Base-by-base conservation (phyloP, 208 protist genomes). In the Strigomonas galati region DNA sequence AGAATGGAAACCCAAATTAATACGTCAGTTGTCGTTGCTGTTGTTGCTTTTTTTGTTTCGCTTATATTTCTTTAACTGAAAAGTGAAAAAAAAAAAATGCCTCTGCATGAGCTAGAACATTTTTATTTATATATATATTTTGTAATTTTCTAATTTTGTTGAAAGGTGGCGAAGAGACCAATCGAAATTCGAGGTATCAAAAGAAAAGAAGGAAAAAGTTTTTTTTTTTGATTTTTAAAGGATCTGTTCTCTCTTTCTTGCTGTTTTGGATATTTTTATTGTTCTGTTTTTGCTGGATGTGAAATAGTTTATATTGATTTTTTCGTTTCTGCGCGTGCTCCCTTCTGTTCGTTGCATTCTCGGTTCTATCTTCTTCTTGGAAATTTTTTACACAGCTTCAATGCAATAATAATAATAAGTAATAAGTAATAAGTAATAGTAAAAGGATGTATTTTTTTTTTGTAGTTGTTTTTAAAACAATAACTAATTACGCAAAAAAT, bases 61-160 rank as follows among this genome's bases (percentile, higher is more conserved):
- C 23, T 28, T 7, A 28, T 17, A 56, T n/a, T 24, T 56, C 7
- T 56, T 26, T 14, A 24, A 56, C 12, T 56, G 10, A 48, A n/a
- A n/a, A 48, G 17, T 48, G 43, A 10, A 48, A 48, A n/a, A 17
- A 17, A 48, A 48, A 48, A 48, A n/a, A n/a, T 49, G 43, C 43
- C 43, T 49, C 19, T 49, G 19, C 15, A 49, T 49, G 43, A n/a
- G 43, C 43, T n/a, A n/a, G n/a, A n/a, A n/a, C n/a, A n/a, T n/a
- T n/a, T n/a, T n/a, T 53, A 4, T 27, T 53, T 27, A 17, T 53
- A 53, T 53, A 27, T 53, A 53, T 27, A n/a, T 27, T 53, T 53
- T 53, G 4, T 21, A 27, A 27, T 53, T 17, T 53, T 53, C 4
- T 21, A n/a, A n/a, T n/a, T n/a, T n/a, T n/a, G n/a, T n/a, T n/a